Base-by-base conservation (phyloP, 352 stramenopile species). In the Phytophthora pisi region DNA sequence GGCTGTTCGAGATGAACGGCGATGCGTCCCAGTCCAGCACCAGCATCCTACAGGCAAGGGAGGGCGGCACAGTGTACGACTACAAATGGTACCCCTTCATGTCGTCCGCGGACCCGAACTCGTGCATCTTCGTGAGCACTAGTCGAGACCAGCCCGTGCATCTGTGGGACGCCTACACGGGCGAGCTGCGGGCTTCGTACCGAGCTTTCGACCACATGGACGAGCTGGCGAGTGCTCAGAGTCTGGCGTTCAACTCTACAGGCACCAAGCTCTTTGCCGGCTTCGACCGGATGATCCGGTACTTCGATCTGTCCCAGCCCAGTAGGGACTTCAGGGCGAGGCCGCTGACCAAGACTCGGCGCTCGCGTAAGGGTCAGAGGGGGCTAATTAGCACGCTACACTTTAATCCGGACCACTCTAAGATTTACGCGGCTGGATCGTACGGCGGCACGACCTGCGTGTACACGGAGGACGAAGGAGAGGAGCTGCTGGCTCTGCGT, bases 121-220 rank as follows among this genome's bases (percentile, higher is more conserved):
- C 84, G 24, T 96, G 91, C 66, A 87, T 92, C 65, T 97, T 97
- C 72, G 72, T 93, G 51, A 90, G 71, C 66, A 95, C 89, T 28
- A 91, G 82, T 72, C 86, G 86, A 57, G 90, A 96, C 66, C 88
- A 96, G 26, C 92, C 92, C 3, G 76, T 97, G 51, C 91, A 97
- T 76, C 82, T 98, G 71, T 98, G 91, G 91, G 91, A 97, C 68
- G 92, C 92, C 34, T 97, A 94, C 70, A 97, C 75, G 0, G 92
- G 92, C 10, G 67, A 65, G 18, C 72, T 97, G 4, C 87, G 92
- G 26, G 89, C 86, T 15, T 91, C 84, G 38, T 97, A 96, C 70
- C 73, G 82, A 52, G 81, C 79, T 23, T 95, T 88, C 64, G 87
- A 97, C 68, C 86, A 96, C 61, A 57, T 97, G 62, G 91, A 97